phyloP scores from a whole-genome alignment of 2,329 filamentous ascomycete genomes.

The Apiospora phragmitis region DNA sequence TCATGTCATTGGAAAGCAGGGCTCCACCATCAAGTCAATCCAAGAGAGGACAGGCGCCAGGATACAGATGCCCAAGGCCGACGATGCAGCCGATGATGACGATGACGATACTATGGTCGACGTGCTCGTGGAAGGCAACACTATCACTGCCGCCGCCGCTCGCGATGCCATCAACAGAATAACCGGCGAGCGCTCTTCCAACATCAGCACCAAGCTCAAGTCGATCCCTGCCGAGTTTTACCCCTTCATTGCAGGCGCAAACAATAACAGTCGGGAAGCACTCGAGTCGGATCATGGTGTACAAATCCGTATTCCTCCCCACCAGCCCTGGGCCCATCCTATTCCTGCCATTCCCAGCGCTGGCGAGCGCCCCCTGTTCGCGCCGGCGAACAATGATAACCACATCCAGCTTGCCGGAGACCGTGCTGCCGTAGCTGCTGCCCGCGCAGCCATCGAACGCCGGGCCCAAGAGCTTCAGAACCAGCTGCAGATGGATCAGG shows the following conservation, averaged over 20 bases:
- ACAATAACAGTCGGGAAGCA: constrained; percentile 65
- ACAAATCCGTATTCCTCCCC: constrained; percentile 79
- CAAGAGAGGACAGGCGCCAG: constrained; percentile 87
- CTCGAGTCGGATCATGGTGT: constrained; percentile 75
- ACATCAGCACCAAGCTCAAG: constrained; percentile 77
- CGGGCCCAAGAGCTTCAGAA: constrained; percentile 74
- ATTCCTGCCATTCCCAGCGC: constrained; percentile 62
- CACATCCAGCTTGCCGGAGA: constrained; percentile 88
- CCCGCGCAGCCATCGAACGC: constrained; percentile 77
- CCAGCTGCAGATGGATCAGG: constrained; percentile 74
- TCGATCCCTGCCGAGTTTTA: constrained; percentile 90
- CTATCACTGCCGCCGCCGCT: constrained; percentile 81
- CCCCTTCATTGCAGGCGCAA: constrained; percentile 85
- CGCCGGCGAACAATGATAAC: constrained; percentile 67
- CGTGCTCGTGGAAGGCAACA: constrained; percentile 87
- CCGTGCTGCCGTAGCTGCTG: constrained; percentile 76
- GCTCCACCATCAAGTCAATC: constrained; percentile 85
- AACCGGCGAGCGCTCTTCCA: constrained; percentile 81
- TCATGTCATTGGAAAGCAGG: constrained; percentile 91
- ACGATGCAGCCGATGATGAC: constrained; percentile 61
- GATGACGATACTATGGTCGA: constrained; percentile 85
- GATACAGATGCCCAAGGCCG: constrained; percentile 84
- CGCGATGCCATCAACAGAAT: constrained; percentile 83
- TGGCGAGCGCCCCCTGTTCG: constrained; percentile 69
- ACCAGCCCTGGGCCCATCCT: constrained; percentile 73